Evolutionary conservation across 495 filamentous ascomycete genomes (phyloP).

Genomic region (Neurospora africana): DNA sequence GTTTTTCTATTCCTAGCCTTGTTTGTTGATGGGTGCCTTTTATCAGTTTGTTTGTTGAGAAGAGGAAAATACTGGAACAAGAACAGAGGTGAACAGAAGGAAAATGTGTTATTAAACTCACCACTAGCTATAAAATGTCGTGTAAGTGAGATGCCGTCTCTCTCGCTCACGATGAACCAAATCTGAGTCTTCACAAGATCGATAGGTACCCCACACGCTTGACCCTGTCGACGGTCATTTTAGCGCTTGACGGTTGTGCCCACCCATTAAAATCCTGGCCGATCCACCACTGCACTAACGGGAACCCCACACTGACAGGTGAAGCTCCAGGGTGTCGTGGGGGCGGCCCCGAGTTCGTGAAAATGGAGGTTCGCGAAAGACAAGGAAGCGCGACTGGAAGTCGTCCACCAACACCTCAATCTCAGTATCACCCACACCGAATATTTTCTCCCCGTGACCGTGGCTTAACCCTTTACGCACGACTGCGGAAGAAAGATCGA

Average conservation of each 20-base stretch:
- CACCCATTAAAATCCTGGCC: not conserved
- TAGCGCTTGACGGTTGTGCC: not conserved
- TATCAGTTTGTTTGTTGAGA: not conserved
- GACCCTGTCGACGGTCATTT: not conserved
- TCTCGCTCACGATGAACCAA: not conserved
- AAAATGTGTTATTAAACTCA: not conserved
- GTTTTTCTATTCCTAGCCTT: not conserved
- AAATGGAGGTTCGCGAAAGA: not conserved
- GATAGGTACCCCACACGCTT: not conserved
- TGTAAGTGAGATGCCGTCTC: not conserved
- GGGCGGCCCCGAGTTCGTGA: not conserved
- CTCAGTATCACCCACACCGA: not conserved
- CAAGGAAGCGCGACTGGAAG: not conserved
- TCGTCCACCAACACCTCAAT: not conserved
- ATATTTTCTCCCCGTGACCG: not conserved
- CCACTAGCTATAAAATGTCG: not conserved
- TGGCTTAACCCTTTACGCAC: not conserved
- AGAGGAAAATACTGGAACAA: not conserved
- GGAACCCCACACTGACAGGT: not conserved
- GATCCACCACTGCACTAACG: not conserved
- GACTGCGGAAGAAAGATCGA: slow-evolving; percentile 3
- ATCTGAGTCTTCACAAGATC: not conserved
- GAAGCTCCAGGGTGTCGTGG: not conserved
- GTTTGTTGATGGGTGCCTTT: not conserved
- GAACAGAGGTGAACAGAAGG: not conserved